Evolutionary conservation across 2,329 filamentous ascomycete genomes (phyloP).

Genomic region (Basipetospora sp.): DNA sequence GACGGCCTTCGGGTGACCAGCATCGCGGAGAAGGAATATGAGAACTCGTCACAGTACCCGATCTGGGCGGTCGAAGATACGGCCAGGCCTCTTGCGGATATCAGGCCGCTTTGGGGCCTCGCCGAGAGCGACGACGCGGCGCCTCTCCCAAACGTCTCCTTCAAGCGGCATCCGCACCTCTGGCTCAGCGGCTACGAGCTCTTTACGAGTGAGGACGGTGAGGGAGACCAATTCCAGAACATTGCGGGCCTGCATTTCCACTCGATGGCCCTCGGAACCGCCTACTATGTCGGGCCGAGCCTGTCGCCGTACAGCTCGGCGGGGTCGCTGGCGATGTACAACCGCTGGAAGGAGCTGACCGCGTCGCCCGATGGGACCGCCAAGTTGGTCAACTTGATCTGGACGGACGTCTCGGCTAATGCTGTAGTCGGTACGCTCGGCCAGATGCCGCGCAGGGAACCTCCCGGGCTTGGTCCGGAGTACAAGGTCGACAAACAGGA

Average conservation of each 20-base stretch:
- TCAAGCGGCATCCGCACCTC: conserved; percentile 12
- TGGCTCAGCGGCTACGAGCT: conserved; percentile 9
- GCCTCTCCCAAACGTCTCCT: conserved; percentile 18
- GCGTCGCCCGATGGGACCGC: conserved; percentile 13
- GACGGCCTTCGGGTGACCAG: conserved; percentile 18
- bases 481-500: background rate
- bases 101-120: conserved; percentile 26
- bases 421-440: conserved; percentile 24
- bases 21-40: conserved; percentile 23
- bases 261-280: conserved; percentile 11
- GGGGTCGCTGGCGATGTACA: conserved; percentile 23
- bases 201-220: background rate
- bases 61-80: conserved; percentile 21
- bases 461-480: background rate
- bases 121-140: conserved; percentile 14
- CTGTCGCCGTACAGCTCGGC: background rate
- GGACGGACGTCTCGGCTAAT: conserved; percentile 29
- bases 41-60: conserved; percentile 14
- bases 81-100: conserved; percentile 8
- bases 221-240: conserved; percentile 12
- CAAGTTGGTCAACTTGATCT: conserved; percentile 27
- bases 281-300: conserved; percentile 9
- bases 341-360: conserved; percentile 24
- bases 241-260: conserved; percentile 21
- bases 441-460: background rate